These are phyloP conservation scores for Jamesozyma spencerorum DNA, from an alignment of 805 yeast species.

Conservation along the genomic window DNA sequence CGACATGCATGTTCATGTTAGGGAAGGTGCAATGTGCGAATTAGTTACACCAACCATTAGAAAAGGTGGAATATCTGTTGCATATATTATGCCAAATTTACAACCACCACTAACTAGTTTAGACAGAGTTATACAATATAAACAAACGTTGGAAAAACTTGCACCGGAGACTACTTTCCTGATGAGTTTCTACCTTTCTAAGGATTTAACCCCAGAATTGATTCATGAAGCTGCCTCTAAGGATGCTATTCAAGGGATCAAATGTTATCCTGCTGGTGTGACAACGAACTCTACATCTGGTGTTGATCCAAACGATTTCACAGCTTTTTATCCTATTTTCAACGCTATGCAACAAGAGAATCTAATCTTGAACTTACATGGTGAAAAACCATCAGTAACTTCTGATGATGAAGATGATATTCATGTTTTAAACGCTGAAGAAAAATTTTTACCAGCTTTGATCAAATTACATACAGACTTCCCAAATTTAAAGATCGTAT, in stretches of 20 bases:
- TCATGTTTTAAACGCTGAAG: slow-evolving; percentile 90
- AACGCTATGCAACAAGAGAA: slow-evolving; percentile 74
- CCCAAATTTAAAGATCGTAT: slow-evolving; percentile 75
- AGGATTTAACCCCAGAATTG: slow-evolving; percentile 75
- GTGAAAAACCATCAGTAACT: slow-evolving; percentile 75
- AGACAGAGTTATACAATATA: slow-evolving; percentile 63
- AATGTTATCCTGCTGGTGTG: slow-evolving; percentile 98
- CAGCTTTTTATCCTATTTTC: slow-evolving; percentile 80
- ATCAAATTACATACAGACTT: slow-evolving; percentile 67
- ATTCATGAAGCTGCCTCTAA: slow-evolving; percentile 66
- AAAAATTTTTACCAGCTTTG: slow-evolving; percentile 82
- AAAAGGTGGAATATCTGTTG: slow-evolving; percentile 85
- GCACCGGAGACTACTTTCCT: slow-evolving; percentile 80
- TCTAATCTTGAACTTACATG: slow-evolving; percentile 82
- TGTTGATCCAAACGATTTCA: slow-evolving; percentile 87
- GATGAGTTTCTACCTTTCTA: slow-evolving; percentile 81
- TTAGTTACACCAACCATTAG: slow-evolving; percentile 82
- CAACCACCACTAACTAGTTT: slow-evolving; percentile 85
- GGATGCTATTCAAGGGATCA: slow-evolving; percentile 74
- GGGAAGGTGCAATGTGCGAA: slow-evolving; percentile 91
- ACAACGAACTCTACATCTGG: slow-evolving; percentile 94
- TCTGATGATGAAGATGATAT: slow-evolving; percentile 41
- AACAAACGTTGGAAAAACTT: slow-evolving; percentile 47
- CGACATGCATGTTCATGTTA: slow-evolving; percentile 92
- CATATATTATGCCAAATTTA: slow-evolving; percentile 93